Evolutionary conservation across 257 asterid genomes (phyloP).

Genomic region (Paulownia fortunei): DNA sequence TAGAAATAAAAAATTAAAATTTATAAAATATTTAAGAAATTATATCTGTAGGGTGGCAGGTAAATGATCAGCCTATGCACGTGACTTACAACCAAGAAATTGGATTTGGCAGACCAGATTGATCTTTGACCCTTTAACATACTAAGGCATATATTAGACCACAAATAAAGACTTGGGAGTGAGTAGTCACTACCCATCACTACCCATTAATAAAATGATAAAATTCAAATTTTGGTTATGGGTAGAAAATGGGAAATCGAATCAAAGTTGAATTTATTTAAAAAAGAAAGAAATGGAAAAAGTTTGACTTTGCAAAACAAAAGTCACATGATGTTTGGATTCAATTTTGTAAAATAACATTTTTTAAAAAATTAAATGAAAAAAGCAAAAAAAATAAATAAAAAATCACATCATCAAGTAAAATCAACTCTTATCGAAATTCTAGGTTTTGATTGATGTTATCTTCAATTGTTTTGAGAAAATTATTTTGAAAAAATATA

Average conservation of each 20-base stretch:
- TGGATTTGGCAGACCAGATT: background rate
- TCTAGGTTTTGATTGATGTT: too few species aligned
- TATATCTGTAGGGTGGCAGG: background rate
- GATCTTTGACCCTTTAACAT: background rate
- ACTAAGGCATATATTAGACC: background rate
- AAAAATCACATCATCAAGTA: too few species aligned
- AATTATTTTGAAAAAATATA: too few species aligned
- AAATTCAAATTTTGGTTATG: too few species aligned
- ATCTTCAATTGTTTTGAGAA: too few species aligned
- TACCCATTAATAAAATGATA: background rate
- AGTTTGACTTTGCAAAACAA: too few species aligned
- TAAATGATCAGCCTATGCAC: constrained; percentile 15
- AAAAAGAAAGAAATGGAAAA: too few species aligned
- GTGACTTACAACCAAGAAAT: constrained; percentile 17
- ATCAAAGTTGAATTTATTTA: background rate
- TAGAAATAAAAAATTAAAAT: too few species aligned
- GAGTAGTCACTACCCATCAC: background rate
- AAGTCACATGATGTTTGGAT: background rate
- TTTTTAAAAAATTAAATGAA: too few species aligned
- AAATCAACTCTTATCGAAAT: too few species aligned
- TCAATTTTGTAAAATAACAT: background rate
- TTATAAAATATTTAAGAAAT: too few species aligned
- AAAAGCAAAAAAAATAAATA: too few species aligned
- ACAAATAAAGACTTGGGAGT: background rate
- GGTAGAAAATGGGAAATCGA: background rate